Evolutionary conservation across 2,329 filamentous ascomycete genomes (phyloP), one percentile per base, ranked within the genome.

Genomic region (Fusarium globosum): DNA sequence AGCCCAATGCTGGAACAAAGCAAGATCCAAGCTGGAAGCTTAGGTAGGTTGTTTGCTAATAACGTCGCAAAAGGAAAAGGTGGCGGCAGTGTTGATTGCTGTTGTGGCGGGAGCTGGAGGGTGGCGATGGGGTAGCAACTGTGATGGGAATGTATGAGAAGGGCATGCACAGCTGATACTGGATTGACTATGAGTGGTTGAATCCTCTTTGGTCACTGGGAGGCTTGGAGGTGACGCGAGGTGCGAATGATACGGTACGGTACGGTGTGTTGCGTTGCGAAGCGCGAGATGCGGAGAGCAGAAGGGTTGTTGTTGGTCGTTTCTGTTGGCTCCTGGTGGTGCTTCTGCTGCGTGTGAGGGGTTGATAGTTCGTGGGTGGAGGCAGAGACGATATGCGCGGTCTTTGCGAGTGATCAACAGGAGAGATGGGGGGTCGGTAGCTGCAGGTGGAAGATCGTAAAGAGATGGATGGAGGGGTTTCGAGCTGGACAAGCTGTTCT

Each of bases 331-430:
- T 67, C 48, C 28, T 58, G 35, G n/a, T 53, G 41, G 43, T 52
- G 36, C 39, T 66, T 38, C 35, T 55, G 51, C 36, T 55, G 64
- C 52, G 63, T 61, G 70, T 74, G 71, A 73, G 71, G 71, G 71
- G 71, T 73, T 73, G 71, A 69, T 65, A 52, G 67, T 70, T 68
- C 67, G 67, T 51, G 56, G 65, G 71, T 69, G 71, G 71, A 73
- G 71, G 70, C 69, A 69, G 42, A 68, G 52, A 70, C 65, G 57
- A 71, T 48, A 48, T 74, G 68, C 73, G 71, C 62, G 67, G 71
- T 66, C 61, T 72, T 68, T 49, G 71, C 45, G 67, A 64, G 36
- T 59, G 71, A 74, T 73, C 68, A 74, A 74, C 71, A 74, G 71
- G 71, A 74, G 71, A 72, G 55, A 61, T 72, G 71, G 71, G 68